phyloP scores from a whole-genome alignment of 2,329 filamentous ascomycete species.

The Parascedosporium putredinis region DNA sequence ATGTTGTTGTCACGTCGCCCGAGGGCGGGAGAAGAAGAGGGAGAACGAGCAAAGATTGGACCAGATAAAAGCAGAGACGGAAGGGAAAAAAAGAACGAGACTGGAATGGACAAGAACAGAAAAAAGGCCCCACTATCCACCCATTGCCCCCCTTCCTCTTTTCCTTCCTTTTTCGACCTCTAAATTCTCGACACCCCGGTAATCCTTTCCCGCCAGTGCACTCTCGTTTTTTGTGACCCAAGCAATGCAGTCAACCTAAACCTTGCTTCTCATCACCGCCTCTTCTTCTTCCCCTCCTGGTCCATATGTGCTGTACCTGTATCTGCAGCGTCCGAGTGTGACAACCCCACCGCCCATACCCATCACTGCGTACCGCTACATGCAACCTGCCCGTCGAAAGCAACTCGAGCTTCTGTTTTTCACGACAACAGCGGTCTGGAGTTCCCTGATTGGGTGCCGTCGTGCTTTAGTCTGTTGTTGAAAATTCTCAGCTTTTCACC shows the following conservation, averaged over 20 bases:
- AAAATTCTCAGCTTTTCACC: slow-evolving; percentile 6
- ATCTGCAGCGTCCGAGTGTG: background rate
- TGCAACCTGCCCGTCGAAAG: background rate
- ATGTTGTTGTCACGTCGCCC: no score
- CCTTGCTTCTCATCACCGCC: slow-evolving; percentile 3
- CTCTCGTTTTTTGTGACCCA: background rate
- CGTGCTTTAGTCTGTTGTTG: slow-evolving; percentile 4
- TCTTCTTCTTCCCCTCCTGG: background rate
- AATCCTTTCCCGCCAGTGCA: no score
- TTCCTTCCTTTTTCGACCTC: background rate
- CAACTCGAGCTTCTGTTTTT: slow-evolving; percentile 1
- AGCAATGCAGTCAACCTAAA: background rate
- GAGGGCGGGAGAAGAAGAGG: no score
- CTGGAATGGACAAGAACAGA: no score
- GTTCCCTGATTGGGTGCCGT: slow-evolving; percentile 7
- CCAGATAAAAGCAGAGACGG: no score
- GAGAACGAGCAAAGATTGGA: no score
- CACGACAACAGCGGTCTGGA: background rate
- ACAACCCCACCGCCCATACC: background rate
- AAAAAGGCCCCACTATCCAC: background rate
- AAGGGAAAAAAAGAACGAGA: no score
- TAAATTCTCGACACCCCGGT: no score
- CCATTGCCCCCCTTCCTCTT: background rate
- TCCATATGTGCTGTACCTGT: background rate
- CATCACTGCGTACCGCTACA: background rate